Evolutionary conservation across 2,329 filamentous ascomycete species (phyloP).

Genomic region (Metarhizium rileyi): DNA sequence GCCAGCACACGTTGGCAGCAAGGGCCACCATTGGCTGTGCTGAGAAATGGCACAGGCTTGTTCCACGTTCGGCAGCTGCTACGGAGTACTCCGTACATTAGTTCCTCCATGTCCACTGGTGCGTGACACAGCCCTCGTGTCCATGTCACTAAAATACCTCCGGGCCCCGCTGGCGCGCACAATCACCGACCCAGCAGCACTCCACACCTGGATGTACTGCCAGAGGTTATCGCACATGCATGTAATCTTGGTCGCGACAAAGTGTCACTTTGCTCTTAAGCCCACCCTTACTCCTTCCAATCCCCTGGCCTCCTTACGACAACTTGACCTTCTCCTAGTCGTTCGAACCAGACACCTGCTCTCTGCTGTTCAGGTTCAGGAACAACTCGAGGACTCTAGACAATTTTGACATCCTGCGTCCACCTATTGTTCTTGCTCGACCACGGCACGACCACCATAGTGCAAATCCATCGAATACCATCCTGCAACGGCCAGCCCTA

Average conservation of each 20-base stretch:
- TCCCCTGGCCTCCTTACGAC: not conserved
- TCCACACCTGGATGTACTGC: too few species aligned
- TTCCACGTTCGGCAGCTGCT: not conserved
- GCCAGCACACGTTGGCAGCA: constrained; percentile 14
- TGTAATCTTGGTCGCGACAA: too few species aligned
- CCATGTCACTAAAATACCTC: not conserved
- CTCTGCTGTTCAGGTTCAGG: not conserved
- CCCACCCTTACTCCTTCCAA: not conserved
- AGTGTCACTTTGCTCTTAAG: not conserved
- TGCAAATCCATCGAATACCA: not conserved
- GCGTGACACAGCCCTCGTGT: not conserved
- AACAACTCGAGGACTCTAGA: not conserved
- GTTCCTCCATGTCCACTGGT: too few species aligned
- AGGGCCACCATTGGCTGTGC: constrained; percentile 18
- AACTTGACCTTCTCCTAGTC: not conserved
- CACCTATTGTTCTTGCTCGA: not conserved
- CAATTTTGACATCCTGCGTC: not conserved
- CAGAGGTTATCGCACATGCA: too few species aligned
- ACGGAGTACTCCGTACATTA: too few species aligned
- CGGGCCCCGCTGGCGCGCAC: constrained; percentile 13
- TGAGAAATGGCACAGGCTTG: not conserved
- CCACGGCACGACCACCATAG: not conserved
- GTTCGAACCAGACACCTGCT: not conserved
- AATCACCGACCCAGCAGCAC: constrained; percentile 6
- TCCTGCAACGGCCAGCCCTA: not conserved